Evolutionary conservation across 805 yeast species (phyloP), one percentile per base, ranked within the genome.

Genomic region (Wickerhamomyces bovis): DNA sequence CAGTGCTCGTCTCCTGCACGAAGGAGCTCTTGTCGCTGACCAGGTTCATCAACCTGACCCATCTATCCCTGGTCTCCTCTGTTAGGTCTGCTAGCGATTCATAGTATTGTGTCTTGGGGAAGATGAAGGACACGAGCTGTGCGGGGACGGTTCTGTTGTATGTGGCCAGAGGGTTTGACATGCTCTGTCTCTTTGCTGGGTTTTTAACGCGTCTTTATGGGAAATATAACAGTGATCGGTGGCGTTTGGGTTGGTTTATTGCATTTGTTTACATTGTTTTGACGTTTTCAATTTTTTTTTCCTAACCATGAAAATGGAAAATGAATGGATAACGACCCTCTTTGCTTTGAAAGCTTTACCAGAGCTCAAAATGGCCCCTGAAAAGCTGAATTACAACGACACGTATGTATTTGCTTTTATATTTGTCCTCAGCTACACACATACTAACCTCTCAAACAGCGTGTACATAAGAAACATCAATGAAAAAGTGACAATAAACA

Each of bases 391-490:
- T 42, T 53, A 43, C 45, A 50, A 53, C 20, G 63, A 59, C 44
- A 59, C 63, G 62, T 57, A 25, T 16, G 61, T 53, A 1, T 4
- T 9, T 6, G 13, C 15, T 6, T 3, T 6, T 16, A 11, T 8
- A 3, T 19, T 22, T 10, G 11, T n/a, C 4, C 10, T 16, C 2
- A 30, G 5, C 4, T 16, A 13, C 3, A 4, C 3, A 1, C 2
- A 8, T 3, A 48, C 52, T 51, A 50, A 47, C 52, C 28, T 23
- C 16, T 25, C 7, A n/a, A 16, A 6, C 43, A 59, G 61, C 1
- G 49, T 60, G 1, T 88, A 89, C 60, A 61, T 89, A 35, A 73
- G 85, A 54, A 86, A 86, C 55, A 64, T 88, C 50, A 83, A 86
- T 58, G 95, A 88, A 56, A 79, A 78, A 48, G 75, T 85, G 9